Percentiles rank a stretch among this genome's conserved stretches.
phyloP scores from a whole-genome alignment of 257 asterid species.

The Apocynum venetum region DNA sequence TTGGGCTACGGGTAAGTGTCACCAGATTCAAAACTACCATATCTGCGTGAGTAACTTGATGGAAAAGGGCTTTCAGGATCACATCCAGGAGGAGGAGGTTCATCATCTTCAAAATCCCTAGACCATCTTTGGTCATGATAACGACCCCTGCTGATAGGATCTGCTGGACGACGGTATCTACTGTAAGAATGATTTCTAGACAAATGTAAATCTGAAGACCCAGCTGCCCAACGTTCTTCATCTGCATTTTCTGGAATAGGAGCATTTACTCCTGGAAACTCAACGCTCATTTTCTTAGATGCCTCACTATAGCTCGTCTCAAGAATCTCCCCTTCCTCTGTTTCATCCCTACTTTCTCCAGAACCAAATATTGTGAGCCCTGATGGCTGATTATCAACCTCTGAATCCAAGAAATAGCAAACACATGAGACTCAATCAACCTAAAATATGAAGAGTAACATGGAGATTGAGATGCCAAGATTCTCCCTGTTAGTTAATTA shows the following conservation, averaged over 20 bases:
- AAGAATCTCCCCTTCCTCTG: conserved; percentile 72
- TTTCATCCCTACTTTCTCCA: conserved; percentile 44
- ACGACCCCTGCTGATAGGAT: conserved; percentile 35
- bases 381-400: conserved; percentile 71
- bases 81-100: conserved; percentile 88
- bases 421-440: background rate
- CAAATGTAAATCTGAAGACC: conserved; percentile 24
- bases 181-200: conserved; percentile 44
- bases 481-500: background rate
- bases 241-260: conserved; percentile 86
- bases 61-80: conserved; percentile 55
- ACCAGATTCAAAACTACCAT: conserved; percentile 42
- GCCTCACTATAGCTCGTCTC: conserved; percentile 35
- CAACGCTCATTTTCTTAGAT: conserved; percentile 53
- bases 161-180: conserved; percentile 38
- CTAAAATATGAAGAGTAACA: background rate
- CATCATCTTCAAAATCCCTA: conserved; percentile 51
- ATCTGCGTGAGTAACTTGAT: conserved; percentile 40
- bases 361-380: conserved; percentile 91
- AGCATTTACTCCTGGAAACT: conserved; percentile 91
- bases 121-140: conserved; percentile 26
- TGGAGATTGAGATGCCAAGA: background rate
- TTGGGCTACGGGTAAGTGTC: conserved; percentile 37
- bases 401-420: conserved; percentile 35
- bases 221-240: conserved; percentile 62